Evolutionary conservation across 805 yeast genomes (phyloP), one percentile per base, ranked within the genome.

Genomic region (Limtongia smithiae): DNA sequence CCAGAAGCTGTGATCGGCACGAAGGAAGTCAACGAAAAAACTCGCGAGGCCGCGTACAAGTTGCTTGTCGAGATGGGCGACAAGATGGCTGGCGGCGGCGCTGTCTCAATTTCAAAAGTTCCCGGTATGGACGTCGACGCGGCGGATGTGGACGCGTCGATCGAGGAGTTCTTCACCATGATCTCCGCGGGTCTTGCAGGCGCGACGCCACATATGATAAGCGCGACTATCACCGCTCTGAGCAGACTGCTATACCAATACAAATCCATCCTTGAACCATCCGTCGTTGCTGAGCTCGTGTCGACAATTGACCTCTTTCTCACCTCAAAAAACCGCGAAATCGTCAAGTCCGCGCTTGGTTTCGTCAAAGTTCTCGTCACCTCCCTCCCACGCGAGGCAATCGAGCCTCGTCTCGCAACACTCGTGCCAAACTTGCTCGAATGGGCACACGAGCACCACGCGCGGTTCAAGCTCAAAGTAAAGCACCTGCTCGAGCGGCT

Each of bases 121-220:
- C 82, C 88, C 31, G 86, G 82, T 2, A 76, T 83, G 64, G 89
- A 78, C 40, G 61, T 51, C 8, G 76, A 71, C 5, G 76, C 81
- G 25, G 83, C 85, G n/a, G 78, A 78, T 51, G 71, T 82, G 8
- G 72, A 74, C 44, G 93, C 95, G 7, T 74, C 80, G 17, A 73
- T 90, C 48, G 77, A 81, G 39, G 96, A 90, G 68, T 90, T 75
- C 65, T 87, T 91, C 72, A 88, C 94, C 27, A 87, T 93, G 83
- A 83, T 91, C 27, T 80, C 91, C 67, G 98, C 97, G 25, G 99
- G 98, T 71, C 74, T 94, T 59, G 96, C 93, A 32, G 96, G 96
- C 49, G 82, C 85, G 57, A 78, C 93, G 27, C 91, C 94, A 31
- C 95, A 91, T 70, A 91, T 91, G 96, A 85, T 93, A 28, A 86